Evolutionary conservation across 176 grass and related monocot genomes (phyloP).

Genomic region (Melocanna baccifera): DNA sequence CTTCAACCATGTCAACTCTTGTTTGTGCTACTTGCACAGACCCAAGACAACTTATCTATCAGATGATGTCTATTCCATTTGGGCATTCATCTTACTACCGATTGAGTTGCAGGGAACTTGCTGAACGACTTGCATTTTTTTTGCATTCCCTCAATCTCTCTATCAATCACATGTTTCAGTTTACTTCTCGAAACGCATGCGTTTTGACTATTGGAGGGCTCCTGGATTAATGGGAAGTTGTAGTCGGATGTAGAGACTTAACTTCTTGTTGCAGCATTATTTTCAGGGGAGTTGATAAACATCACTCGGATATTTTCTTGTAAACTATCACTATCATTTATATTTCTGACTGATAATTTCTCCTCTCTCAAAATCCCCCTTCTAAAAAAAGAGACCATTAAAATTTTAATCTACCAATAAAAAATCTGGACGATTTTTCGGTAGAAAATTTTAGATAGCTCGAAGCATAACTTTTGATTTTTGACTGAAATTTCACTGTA

Average conservation of each 20-base stretch:
- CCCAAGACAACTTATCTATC: not conserved
- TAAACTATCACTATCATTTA: too few relatives aligned
- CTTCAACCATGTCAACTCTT: not conserved
- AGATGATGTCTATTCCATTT: not conserved
- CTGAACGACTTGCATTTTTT: not conserved
- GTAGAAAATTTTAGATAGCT: too few relatives aligned
- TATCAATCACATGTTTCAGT: not conserved
- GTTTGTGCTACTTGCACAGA: too few relatives aligned
- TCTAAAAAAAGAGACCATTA: too few relatives aligned
- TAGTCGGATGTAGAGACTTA: not conserved
- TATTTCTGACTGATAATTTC: too few relatives aligned
- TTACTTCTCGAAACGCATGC: not conserved
- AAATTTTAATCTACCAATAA: too few relatives aligned
- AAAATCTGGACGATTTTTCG: too few relatives aligned
- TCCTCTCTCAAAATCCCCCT: too few relatives aligned
- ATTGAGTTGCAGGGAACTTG: not conserved
- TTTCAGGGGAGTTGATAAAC: too few relatives aligned
- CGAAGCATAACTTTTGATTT: not conserved
- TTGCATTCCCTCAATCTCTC: not conserved
- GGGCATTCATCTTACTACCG: not conserved
- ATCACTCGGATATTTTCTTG: too few relatives aligned
- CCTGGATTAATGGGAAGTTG: not conserved
- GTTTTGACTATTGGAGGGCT: not conserved
- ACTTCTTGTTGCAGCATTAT: not conserved
- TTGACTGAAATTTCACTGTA: too few relatives aligned